Evolutionary conservation across 2,329 filamentous ascomycete genomes (phyloP).

Genomic region (Aschersonia sp.): DNA sequence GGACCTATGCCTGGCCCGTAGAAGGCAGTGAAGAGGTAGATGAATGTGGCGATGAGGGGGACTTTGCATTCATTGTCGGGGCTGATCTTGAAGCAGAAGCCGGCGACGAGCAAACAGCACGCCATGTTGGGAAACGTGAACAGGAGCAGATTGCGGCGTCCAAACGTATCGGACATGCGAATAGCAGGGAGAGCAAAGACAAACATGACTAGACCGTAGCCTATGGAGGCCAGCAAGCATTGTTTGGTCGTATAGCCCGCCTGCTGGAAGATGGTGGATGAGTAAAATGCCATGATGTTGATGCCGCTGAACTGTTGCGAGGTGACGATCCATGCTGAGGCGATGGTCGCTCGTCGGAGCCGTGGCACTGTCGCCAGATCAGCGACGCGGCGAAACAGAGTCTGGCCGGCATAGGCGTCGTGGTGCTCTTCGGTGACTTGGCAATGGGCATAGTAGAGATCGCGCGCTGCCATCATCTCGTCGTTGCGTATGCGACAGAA

Average conservation of each 20-base stretch:
- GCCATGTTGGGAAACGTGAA: slow-evolving; percentile 17
- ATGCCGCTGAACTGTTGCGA: slow-evolving; percentile 18
- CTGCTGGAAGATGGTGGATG: slow-evolving; percentile 30
- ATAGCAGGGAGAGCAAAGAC: slow-evolving; percentile 38
- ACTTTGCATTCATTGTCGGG: slow-evolving; percentile 21
- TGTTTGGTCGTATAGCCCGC: slow-evolving; percentile 24
- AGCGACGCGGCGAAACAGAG: slow-evolving; percentile 21
- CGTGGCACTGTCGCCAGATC: slow-evolving; percentile 34
- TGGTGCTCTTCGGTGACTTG: slow-evolving; percentile 17
- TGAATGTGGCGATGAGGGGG: slow-evolving; percentile 31
- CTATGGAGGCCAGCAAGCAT: slow-evolving; percentile 34
- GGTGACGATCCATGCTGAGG: slow-evolving; percentile 15
- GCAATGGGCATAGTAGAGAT: slow-evolving; percentile 36
- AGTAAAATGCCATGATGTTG: slow-evolving; percentile 31
- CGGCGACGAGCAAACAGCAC: slow-evolving; percentile 12
- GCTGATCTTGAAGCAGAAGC: slow-evolving; percentile 34
- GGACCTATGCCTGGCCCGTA: slow-evolving; percentile 22
- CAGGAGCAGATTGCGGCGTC: slow-evolving; percentile 28
- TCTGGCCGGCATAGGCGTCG: slow-evolving; percentile 16
- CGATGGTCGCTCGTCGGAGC: slow-evolving; percentile 25
- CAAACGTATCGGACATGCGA: slow-evolving; percentile 37
- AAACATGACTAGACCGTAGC: slow-evolving; percentile 38
- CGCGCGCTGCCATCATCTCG: slow-evolving; percentile 43
- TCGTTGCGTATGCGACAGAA: slow-evolving; percentile 42
- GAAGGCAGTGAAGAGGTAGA: slow-evolving; percentile 33